Evolutionary conservation across 2,329 filamentous ascomycete genomes (phyloP).

Genomic region (Fusarium poae): DNA sequence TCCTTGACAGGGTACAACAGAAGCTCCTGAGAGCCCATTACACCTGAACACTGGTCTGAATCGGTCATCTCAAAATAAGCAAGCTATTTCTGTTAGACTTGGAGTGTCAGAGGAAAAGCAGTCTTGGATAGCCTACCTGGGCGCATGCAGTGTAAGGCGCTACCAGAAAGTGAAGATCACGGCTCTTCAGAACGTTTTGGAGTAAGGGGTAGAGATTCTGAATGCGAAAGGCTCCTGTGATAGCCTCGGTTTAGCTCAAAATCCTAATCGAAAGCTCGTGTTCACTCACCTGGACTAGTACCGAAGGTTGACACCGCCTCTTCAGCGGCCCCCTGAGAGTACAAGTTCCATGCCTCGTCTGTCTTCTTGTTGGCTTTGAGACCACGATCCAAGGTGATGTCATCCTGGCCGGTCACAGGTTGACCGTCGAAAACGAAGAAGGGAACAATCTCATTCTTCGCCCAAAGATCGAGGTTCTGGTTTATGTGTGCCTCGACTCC

Average conservation of each 20-base stretch:
- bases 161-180: conserved; percentile 80
- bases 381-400: conserved; percentile 73
- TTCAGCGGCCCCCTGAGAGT: conserved; percentile 83
- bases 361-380: conserved; percentile 77
- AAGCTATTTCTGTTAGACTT: conserved; percentile 65
- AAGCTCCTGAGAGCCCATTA: conserved; percentile 87
- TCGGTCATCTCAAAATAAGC: conserved; percentile 80
- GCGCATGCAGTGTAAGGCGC: conserved; percentile 90
- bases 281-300: conserved; percentile 73
- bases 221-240: conserved; percentile 75
- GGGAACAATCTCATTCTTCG: conserved; percentile 76
- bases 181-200: conserved; percentile 77
- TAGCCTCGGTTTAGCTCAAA: conserved; percentile 47
- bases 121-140: conserved; percentile 69
- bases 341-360: conserved; percentile 86
- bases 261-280: conserved; percentile 6
- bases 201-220: conserved; percentile 82
- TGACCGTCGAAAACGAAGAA: conserved; percentile 95
- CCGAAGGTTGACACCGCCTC: conserved; percentile 90
- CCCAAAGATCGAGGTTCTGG: conserved; percentile 80
- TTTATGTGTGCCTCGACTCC: conserved; percentile 82
- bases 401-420: conserved; percentile 80
- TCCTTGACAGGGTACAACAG: conserved; percentile 88
- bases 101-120: not conserved
- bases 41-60: conserved; percentile 76